Conservation (phyloP, 2,329 filamentous ascomycete genomes). For the Cladosporium oxysporum region DNA sequence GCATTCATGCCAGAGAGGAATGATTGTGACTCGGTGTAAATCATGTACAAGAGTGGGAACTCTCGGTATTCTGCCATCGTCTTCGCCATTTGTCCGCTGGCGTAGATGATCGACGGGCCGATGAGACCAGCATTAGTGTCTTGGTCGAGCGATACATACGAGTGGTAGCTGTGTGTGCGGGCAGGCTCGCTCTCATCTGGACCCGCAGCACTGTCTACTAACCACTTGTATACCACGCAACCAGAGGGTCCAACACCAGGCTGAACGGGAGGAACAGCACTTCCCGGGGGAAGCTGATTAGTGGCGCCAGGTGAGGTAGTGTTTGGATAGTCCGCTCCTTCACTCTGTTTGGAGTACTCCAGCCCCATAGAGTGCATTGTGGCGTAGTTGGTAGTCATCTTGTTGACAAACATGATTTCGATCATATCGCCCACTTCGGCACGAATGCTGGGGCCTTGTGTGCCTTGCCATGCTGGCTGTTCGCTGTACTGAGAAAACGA, state of each 20-base stretch:
- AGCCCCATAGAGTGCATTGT: constrained; percentile 35
- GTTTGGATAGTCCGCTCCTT: constrained; percentile 31
- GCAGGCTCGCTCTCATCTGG: constrained; percentile 23
- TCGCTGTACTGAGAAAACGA: constrained; percentile 27
- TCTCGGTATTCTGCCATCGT: constrained; percentile 34
- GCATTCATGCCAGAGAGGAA: constrained; percentile 31
- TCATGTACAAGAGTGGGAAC: constrained; percentile 31
- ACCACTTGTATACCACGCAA: constrained; percentile 34
- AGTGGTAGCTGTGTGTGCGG: constrained; percentile 31
- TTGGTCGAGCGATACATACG: constrained; percentile 32
- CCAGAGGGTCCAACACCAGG: constrained; percentile 24
- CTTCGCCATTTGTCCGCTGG: constrained; percentile 31
- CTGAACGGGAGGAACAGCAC: constrained; percentile 26
- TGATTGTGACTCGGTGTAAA: constrained; percentile 31
- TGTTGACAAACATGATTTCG: constrained; percentile 35
- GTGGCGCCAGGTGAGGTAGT: constrained; percentile 25
- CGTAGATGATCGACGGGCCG: constrained; percentile 34
- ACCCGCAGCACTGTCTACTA: constrained; percentile 25
- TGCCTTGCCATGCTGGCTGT: constrained; percentile 34
- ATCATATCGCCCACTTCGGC: constrained; percentile 33
- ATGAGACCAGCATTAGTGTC: constrained; percentile 32
- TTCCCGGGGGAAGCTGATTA: constrained; percentile 21
- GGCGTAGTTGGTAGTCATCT: constrained; percentile 29
- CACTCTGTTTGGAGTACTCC: constrained; percentile 28
- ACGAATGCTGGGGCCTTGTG: constrained; percentile 30